Evolutionary conservation across 108 stramenopile species (phyloP).

Genomic region (Discostella stelligeroides): DNA sequence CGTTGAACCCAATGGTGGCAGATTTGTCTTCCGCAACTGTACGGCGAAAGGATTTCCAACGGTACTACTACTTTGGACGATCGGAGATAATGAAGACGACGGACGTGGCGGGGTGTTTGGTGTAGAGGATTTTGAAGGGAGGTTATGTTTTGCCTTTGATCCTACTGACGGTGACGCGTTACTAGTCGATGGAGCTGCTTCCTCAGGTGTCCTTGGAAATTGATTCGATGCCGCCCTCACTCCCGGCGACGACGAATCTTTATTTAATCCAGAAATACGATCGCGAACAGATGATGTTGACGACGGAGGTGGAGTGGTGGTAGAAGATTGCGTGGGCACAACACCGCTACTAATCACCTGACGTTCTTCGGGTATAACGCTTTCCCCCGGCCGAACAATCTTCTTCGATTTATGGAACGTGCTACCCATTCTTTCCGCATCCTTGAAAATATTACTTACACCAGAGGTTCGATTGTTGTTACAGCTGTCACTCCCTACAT

Average conservation of each 20-base stretch:
- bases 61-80: neutral
- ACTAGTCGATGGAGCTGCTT: neutral
- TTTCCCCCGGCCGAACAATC: constrained; percentile 30
- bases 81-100: neutral
- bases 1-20: neutral
- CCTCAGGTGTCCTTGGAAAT: too few species aligned
- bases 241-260: neutral
- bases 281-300: constrained; percentile 25
- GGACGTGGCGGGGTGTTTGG: neutral
- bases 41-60: constrained; percentile 28
- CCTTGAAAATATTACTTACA: constrained; percentile 41
- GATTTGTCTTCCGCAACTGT: constrained; percentile 33
- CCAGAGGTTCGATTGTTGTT: neutral
- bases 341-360: neutral
- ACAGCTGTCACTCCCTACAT: constrained; percentile 20
- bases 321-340: neutral
- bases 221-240: too few species aligned
- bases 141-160: neutral
- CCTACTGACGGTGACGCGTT: neutral
- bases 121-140: neutral
- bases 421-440: constrained; percentile 34
- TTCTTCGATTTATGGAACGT: constrained; percentile 51
- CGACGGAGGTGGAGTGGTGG: neutral
- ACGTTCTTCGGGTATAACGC: neutral
- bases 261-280: constrained; percentile 31